Evolutionary conservation across 495 filamentous ascomycete species (phyloP).

Genomic region (Bombardia bombarda): DNA sequence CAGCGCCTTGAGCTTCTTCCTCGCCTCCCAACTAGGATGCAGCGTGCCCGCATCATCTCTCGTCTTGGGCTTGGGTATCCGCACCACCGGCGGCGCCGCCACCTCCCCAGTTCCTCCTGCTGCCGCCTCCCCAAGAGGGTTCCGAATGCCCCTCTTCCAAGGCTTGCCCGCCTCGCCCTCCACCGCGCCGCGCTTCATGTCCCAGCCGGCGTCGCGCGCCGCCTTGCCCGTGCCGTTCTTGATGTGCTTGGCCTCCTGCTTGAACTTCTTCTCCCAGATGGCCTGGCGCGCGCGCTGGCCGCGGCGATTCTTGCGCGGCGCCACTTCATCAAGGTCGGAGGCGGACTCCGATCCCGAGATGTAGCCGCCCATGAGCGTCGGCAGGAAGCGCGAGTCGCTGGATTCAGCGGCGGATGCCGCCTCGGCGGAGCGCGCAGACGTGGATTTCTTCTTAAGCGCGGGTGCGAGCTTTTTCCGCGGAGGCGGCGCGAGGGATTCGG

Average conservation of each 20-base stretch:
- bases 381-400: constrained; percentile 66
- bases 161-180: constrained; percentile 29
- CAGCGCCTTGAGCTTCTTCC: constrained; percentile 73
- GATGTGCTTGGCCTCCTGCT: constrained; percentile 30
- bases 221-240: constrained; percentile 9
- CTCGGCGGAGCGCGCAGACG: constrained; percentile 8
- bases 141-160: constrained; percentile 36
- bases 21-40: constrained; percentile 93
- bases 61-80: constrained; percentile 30
- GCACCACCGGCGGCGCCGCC: too few species aligned
- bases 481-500: constrained; percentile 1
- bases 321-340: constrained; percentile 44
- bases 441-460: constrained; percentile 10
- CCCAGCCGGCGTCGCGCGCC: constrained; percentile 44
- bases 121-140: constrained; percentile 13
- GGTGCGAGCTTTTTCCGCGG: neutral
- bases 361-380: constrained; percentile 84
- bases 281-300: constrained; percentile 81
- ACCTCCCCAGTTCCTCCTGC: constrained; percentile 7
- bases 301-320: constrained; percentile 66
- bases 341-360: constrained; percentile 72
- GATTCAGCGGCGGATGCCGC: constrained; percentile 16
- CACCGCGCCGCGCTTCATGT: constrained; percentile 38
- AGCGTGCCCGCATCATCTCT: constrained; percentile 56
- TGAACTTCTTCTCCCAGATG: constrained; percentile 88